Base-by-base conservation (phyloP, 257 asterid species). In the Prunella vulgaris region DNA sequence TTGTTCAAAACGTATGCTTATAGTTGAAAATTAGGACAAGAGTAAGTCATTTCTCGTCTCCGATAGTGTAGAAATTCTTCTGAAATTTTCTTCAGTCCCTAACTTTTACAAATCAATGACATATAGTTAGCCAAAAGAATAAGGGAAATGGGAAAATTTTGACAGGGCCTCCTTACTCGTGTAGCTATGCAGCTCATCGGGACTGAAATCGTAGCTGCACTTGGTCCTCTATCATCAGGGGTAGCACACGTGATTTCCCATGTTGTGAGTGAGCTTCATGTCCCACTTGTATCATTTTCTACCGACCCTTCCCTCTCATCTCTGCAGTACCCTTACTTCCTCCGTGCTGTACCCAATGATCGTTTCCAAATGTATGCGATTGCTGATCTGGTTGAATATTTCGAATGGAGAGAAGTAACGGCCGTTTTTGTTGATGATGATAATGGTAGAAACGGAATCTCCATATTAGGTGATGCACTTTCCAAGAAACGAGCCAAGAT, bases 181-280 rank as follows among this genome's bases (percentile, higher is more conserved):
- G 84, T 71, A 89, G 96, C 94, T 70, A 60, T 89, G 83, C 86
- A 87, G 89, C 83, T 89, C 42, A 72, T 70, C 69, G 87, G 82
- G 70, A 72, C 57, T 20, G 85, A 83, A 2, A 71, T 87, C 1
- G 81, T 87, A 24, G 94, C 87, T 35, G 88, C 84, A 33, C 72
- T 89, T 0, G 96, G 96, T 68, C 96, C 96, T 20, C 88, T 80
- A 37, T 89, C 96, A 0, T 89, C 96, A 0, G 92, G 94, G 59
- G 82, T 89, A 78, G 94, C 92, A 3, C 94, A 85, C 3, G 79
- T 83, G 24, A 89, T 89, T 30, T 85, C 87, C 46, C 84, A 80
- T 4, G 75, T 89, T 22, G 77, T 76, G 44, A 84, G 77, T 53
- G 96, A 89, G 79, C 92, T 89, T 53, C 91, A 85, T 0, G 73